Evolutionary conservation across 2,329 filamentous ascomycete genomes (phyloP), one percentile per base, ranked within the genome.

Genomic region (Hansfordia pulvinata): DNA sequence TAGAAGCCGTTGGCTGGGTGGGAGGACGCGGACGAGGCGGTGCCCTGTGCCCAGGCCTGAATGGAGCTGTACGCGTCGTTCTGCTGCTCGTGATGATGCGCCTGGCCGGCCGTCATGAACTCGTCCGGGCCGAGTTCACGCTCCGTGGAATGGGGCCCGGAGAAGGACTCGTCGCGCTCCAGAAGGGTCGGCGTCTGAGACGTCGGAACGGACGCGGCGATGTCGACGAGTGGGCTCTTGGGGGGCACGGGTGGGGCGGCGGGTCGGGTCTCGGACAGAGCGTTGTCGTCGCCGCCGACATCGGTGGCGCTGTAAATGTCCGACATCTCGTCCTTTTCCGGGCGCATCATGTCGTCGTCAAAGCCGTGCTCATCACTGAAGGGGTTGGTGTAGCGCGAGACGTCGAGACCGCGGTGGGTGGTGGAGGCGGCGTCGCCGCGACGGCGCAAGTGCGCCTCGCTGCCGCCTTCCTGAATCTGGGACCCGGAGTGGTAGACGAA

Each of bases 21-120:
- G 4, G 63, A 64, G 31, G 59, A 52, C n/a, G n/a, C n/a, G n/a
- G n/a, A n/a, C n/a, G n/a, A n/a, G n/a, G n/a, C n/a, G n/a, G n/a
- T n/a, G n/a, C n/a, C n/a, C 36, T 71, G 61, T 2, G 71, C 70
- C 71, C 72, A 76, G 0, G 71, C 72, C 41, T 76, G 69, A 36
- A 76, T 76, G 2, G 68, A 71, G 23, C 64, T 62, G 40, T 64
- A 75, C 2, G 64, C 60, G 10, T 64, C 58, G 10, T 54, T 43
- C 12, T 40, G 31, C 8, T 46, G 47, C 29, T 60, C 51, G n/a
- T n/a, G n/a, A n/a, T n/a, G n/a, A n/a, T n/a, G n/a, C 3, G 61
- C 54, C 36, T 65, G 56, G 21, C 61, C 58, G 7, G 64, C 60
- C 1, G 64, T 64, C 53, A 66, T 60, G 46, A 56, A 68, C 38